Evolutionary conservation across 2,329 filamentous ascomycete species (phyloP).

Genomic region (Cryphonectria carpinicola): DNA sequence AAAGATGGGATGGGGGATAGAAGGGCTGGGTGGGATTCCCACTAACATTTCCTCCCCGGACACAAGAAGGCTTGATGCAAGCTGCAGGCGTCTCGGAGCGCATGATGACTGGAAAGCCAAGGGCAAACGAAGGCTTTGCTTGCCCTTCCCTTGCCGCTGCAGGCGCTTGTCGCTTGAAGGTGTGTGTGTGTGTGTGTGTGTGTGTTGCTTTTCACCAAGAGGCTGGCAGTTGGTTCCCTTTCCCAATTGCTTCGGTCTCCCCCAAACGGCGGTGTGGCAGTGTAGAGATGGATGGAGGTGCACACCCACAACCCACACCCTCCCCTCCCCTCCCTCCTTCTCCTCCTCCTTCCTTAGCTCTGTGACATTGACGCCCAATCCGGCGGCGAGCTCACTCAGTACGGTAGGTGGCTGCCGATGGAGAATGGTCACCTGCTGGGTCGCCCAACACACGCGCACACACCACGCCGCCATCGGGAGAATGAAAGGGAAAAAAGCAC

Average conservation of each 20-base stretch:
- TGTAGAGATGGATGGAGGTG: conserved; percentile 7
- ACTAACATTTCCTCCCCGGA: conserved; percentile 1
- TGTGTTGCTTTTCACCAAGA: conserved; percentile 1
- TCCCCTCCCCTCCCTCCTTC: background rate
- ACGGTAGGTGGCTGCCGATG: background rate
- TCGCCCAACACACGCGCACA: background rate
- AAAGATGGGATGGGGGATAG: background rate
- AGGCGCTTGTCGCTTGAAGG: conserved; percentile 12
- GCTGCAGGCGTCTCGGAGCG: conserved; percentile 23
- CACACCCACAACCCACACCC: background rate
- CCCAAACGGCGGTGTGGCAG: conserved; percentile 27
- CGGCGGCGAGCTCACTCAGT: background rate
- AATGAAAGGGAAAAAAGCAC: background rate
- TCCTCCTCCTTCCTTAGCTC: background rate
- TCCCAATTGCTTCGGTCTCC: conserved; percentile 14
- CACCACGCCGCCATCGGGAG: background rate
- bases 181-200: conserved; percentile 5
- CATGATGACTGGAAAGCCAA: background rate
- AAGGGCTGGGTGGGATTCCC: conserved; percentile 4
- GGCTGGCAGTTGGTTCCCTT: conserved; percentile 1
- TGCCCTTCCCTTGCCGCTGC: conserved; percentile 16
- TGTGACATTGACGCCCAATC: conserved; percentile 4
- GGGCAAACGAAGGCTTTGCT: background rate
- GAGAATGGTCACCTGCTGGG: background rate
- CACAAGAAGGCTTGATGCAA: conserved; percentile 13